Percentiles rank a stretch among this genome's conserved stretches.
Conservation (phyloP, 305 asterid species). For the Coffea humblotiana region DNA sequence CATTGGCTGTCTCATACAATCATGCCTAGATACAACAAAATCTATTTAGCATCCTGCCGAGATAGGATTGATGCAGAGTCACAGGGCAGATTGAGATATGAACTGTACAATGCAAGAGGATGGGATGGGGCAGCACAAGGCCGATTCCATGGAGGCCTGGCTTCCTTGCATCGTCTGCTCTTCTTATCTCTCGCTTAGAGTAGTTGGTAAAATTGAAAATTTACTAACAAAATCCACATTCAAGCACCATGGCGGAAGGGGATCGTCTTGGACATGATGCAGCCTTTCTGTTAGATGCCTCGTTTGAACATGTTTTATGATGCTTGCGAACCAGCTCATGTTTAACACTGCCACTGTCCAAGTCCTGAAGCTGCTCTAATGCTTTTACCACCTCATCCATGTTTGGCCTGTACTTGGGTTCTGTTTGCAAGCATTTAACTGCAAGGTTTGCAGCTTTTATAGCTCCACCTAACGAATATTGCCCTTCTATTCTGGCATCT, state of each 20-base stretch:
- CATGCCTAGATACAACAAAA: conserved; percentile 8
- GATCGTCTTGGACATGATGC: conserved; percentile 53
- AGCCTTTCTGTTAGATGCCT: conserved; percentile 26
- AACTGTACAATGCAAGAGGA: conserved; percentile 19
- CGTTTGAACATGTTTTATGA: conserved; percentile 22
- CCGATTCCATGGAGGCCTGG: conserved; percentile 5
- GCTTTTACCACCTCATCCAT: conserved; percentile 65
- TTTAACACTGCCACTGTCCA: conserved; percentile 38
- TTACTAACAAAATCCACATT: conserved; percentile 2
- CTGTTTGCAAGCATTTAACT: conserved; percentile 53
- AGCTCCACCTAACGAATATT: conserved; percentile 56
- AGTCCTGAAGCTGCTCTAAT: conserved; percentile 59
- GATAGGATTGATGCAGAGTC: not conserved
- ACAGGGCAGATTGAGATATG: not conserved
- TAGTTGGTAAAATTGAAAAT: conserved; percentile 3
- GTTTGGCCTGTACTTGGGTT: conserved; percentile 63
- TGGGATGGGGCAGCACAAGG: conserved; percentile 5
- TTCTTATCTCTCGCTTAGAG: not conserved
- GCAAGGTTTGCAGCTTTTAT: conserved; percentile 65
- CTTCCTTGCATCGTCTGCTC: conserved; percentile 11
- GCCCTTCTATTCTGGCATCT: conserved; percentile 75
- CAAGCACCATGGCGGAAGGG: conserved; percentile 30
- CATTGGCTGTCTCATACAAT: conserved; percentile 6
- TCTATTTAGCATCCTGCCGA: conserved; percentile 3
- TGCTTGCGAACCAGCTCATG: conserved; percentile 41